Evolutionary conservation across 176 grass and related monocot species (phyloP).

Genomic region (Pontederia paniculata): DNA sequence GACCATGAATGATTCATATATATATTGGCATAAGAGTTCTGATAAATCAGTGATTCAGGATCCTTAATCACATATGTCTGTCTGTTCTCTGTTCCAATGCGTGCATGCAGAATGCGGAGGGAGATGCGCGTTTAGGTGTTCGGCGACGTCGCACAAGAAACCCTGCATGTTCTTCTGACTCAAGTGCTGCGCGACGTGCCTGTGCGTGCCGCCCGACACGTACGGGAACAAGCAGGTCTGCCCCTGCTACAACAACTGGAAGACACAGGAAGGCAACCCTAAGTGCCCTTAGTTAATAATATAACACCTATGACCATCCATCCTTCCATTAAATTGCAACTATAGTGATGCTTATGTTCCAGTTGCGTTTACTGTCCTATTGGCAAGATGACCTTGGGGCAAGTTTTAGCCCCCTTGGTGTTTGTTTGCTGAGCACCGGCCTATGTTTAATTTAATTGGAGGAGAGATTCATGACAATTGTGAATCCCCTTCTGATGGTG

Average conservation of each 20-base stretch:
- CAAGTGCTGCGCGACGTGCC: constrained; percentile 17
- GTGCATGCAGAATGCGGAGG: constrained; percentile 8
- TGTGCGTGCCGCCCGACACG: constrained; percentile 16
- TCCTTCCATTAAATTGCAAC: no score
- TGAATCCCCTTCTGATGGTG: constrained; percentile 5
- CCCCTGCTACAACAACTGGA: constrained; percentile 24
- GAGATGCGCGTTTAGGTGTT: constrained; percentile 6
- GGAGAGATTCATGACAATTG: constrained; percentile 7
- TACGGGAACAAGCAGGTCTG: constrained; percentile 14
- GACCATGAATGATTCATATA: no score
- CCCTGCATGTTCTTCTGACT: constrained; percentile 18
- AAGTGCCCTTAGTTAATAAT: constrained; percentile 17
- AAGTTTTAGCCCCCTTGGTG: no score
- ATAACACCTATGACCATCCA: no score
- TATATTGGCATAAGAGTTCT: no score
- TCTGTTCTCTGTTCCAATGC: no score
- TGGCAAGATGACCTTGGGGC: neutral
- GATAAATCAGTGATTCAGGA: no score
- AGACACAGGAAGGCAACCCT: constrained; percentile 14
- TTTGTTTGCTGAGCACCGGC: no score
- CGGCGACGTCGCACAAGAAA: constrained; percentile 21
- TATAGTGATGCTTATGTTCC: neutral
- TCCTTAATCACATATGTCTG: no score
- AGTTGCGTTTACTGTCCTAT: no score
- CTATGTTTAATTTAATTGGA: no score